Evolutionary conservation across 2,329 filamentous ascomycete genomes (phyloP).

Genomic region (Xylariaceae sp.): DNA sequence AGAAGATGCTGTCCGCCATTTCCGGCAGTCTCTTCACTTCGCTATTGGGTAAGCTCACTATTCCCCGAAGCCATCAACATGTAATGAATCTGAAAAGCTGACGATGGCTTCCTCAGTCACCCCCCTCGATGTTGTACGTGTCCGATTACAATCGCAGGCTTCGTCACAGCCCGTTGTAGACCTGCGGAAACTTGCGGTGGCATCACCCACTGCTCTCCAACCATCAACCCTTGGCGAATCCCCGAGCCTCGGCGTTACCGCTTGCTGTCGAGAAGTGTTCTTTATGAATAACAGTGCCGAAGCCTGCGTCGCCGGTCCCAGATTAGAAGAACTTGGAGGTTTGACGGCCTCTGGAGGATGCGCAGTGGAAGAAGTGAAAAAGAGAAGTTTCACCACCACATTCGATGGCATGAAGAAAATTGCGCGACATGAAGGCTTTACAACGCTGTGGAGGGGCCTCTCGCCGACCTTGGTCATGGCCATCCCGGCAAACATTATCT

Average conservation of each 20-base stretch:
- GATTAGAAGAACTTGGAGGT: slow-evolving; percentile 49
- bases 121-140: slow-evolving; percentile 93
- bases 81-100: slow-evolving; percentile 13
- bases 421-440: slow-evolving; percentile 84
- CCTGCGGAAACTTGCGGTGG: slow-evolving; percentile 58
- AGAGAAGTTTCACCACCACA: slow-evolving; percentile 84
- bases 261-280: slow-evolving; percentile 96
- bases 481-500: slow-evolving; percentile 94
- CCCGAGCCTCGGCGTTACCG: slow-evolving; percentile 87
- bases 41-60: slow-evolving; percentile 68
- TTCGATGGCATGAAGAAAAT: slow-evolving; percentile 93
- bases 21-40: slow-evolving; percentile 89
- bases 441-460: slow-evolving; percentile 87
- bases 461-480: slow-evolving; percentile 96
- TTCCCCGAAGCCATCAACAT: slow-evolving; percentile 1
- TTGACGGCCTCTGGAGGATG: slow-evolving; percentile 64
- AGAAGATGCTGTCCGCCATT: slow-evolving; percentile 95
- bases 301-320: slow-evolving; percentile 74
- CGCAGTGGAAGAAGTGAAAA: slow-evolving; percentile 83
- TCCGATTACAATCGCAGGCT: slow-evolving; percentile 85
- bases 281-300: slow-evolving; percentile 87
- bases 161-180: slow-evolving; percentile 53
- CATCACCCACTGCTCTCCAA: slow-evolving; percentile 69
- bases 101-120: slow-evolving; percentile 65
- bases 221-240: slow-evolving; percentile 80